phyloP scores from a whole-genome alignment of 192 early-diverging fungal genomes.

The Entrophospora sp. region DNA sequence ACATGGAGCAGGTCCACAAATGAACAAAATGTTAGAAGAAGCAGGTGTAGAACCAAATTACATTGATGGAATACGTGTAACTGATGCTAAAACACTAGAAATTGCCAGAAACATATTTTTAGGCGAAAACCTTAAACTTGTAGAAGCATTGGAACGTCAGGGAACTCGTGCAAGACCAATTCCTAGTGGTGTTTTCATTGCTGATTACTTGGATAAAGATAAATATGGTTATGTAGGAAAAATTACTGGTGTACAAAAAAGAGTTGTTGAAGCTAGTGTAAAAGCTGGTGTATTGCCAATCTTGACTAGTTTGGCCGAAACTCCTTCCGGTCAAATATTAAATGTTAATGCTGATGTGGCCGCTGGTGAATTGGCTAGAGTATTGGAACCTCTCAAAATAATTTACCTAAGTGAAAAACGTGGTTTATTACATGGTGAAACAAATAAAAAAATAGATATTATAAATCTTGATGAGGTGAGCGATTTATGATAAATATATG shows the following conservation, averaged over 20 bases:
- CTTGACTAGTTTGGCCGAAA: constrained; percentile 91
- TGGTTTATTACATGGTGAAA: constrained; percentile 87
- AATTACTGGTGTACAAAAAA: constrained; percentile 85
- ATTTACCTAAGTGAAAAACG: constrained; percentile 98
- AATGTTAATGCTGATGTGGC: constrained; percentile 99
- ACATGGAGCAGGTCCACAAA: constrained; percentile 95
- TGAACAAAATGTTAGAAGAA: constrained; percentile 83
- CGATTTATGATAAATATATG: too few relatives aligned
- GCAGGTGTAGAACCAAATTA: constrained; percentile 96
- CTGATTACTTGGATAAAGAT: constrained; percentile 92
- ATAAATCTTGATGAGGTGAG: constrained; percentile 94
- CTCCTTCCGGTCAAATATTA: constrained; percentile 90
- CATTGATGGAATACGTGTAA: constrained; percentile 91
- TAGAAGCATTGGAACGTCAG: constrained; percentile 90
- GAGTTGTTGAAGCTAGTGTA: constrained; percentile 87
- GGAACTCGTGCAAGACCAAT: constrained; percentile 96
- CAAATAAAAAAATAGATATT: constrained; percentile 91
- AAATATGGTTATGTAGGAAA: constrained; percentile 93
- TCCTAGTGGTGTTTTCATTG: constrained; percentile 90
- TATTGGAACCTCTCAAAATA: constrained; percentile 94
- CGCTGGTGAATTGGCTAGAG: constrained; percentile 92
- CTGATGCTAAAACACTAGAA: constrained; percentile 83
- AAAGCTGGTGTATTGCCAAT: constrained; percentile 93
- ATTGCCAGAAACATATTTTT: constrained; percentile 94
- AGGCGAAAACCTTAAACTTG: constrained; percentile 92